Evolutionary conservation across 345 rosid species (phyloP), one percentile per base, ranked within the genome.

Genomic region (Eucalyptus marginata): DNA sequence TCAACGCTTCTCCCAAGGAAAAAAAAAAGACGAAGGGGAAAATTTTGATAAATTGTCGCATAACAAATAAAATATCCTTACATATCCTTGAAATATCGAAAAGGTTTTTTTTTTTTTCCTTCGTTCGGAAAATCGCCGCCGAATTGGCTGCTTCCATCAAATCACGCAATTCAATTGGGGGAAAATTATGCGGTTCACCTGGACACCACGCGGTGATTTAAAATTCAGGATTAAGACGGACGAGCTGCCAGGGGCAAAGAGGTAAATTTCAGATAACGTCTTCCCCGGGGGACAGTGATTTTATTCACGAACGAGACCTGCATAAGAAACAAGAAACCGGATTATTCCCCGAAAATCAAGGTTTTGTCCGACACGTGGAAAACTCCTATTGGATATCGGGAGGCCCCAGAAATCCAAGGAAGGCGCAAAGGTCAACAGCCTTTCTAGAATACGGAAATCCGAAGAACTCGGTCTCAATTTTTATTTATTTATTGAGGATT

Each of bases 1-100:
- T 49, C 3, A 0, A 49, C 7, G 3, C 51, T 14, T 49, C 17
- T 52, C 22, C 8, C 1, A 0, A 0, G 18, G 0, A 3, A 17
- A 52, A 14, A 16, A 16, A 52, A 1, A n/a, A 6, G 9, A 13
- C 3, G 6, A n/a, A 7, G 18, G n/a, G 18, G 15, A n/a, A 64
- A 13, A 4, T 13, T n/a, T 64, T 14, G 36, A n/a, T 7, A 14
- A n/a, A 64, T n/a, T 2, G n/a, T 25, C 11, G 64, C 64, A 0
- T 62, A 15, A 15, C 2, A 64, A 64, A 29, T 62, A 6, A 62
- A 62, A 13, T 4, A 29, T 62, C 14, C 9, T 13, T 29, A 62
- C 13, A 2, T 10, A 64, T 29, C 17, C 8, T 62, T 29, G 10
- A n/a, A n/a, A 64, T n/a, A 8, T 64, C 18, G 10, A 7, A 14